A percentile compares a stretch with the other conserved stretches of the same genome.
Conservation (phyloP, 2,329 filamentous ascomycete species). For the Periglandula ipomoeae region DNA sequence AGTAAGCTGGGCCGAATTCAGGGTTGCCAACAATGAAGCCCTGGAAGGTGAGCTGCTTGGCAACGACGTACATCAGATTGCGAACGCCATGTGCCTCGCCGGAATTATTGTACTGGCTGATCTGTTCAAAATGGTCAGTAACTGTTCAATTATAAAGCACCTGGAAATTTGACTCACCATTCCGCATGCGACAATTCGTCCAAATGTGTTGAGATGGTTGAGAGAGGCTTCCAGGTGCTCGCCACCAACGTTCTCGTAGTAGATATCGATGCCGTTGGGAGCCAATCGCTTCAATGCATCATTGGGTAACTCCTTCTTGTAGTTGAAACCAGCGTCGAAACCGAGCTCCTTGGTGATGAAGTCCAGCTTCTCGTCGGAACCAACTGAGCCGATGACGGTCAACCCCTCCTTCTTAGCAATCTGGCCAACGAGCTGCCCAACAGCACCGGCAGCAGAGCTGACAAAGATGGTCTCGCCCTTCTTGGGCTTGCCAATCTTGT, state of each 20-base stretch:
- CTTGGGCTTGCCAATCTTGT: conserved; percentile 55
- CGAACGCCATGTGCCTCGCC: conserved; percentile 48
- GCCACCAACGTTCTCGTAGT: conserved; percentile 46
- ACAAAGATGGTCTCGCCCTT: conserved; percentile 71
- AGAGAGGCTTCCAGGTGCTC: conserved; percentile 41
- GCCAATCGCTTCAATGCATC: conserved; percentile 63
- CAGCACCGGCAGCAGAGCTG: conserved; percentile 69
- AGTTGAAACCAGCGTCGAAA: conserved; percentile 65
- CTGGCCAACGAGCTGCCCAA: conserved; percentile 77
- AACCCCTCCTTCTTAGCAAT: conserved; percentile 74
- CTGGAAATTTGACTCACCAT: conserved; percentile 36
- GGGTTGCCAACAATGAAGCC: conserved; percentile 67
- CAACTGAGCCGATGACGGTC: conserved; percentile 70
- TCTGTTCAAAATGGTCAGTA: conserved; percentile 22
- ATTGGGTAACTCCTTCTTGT: conserved; percentile 68
- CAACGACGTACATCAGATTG: conserved; percentile 56
- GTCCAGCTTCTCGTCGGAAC: conserved; percentile 69
- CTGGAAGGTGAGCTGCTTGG: conserved; percentile 59
- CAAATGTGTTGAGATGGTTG: conserved; percentile 45
- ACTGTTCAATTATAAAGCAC: not conserved
- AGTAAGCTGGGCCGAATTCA: conserved; percentile 58
- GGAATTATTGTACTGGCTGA: conserved; percentile 64
- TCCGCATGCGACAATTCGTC: conserved; percentile 55
- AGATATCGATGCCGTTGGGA: conserved; percentile 67
- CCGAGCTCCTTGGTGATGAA: conserved; percentile 46